phyloP scores from a whole-genome alignment of 345 rosid species.

The Salix dunnii region DNA sequence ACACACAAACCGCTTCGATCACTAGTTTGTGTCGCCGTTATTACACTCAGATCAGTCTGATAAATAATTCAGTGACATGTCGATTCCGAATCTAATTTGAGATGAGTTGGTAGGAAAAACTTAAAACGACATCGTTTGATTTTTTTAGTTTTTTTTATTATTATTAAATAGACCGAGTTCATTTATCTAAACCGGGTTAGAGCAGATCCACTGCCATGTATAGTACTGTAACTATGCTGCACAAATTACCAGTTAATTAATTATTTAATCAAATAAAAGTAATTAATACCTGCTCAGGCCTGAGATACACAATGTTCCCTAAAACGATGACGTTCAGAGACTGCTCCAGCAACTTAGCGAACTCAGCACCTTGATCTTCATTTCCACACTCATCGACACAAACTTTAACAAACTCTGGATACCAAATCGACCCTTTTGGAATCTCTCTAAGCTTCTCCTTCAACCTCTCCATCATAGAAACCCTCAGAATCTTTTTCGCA shows the following conservation, averaged over 20 bases:
- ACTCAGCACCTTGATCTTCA: constrained; percentile 44
- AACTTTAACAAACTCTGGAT: constrained; percentile 43
- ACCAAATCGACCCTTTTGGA: constrained; percentile 44
- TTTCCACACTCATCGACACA: constrained; percentile 52
- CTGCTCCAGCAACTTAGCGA: constrained; percentile 62
- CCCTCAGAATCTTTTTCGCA: constrained; percentile 57
- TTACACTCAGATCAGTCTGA: no score
- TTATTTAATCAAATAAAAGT: background rate
- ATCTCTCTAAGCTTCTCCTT: constrained; percentile 53
- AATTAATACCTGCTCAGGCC: constrained; percentile 65
- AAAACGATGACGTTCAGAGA: constrained; percentile 68
- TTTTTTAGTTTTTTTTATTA: no score
- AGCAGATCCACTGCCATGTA: no score
- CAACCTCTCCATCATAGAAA: constrained; percentile 53
- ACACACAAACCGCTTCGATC: no score
- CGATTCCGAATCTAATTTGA: no score
- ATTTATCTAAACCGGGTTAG: no score
- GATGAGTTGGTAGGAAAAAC: no score
- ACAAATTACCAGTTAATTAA: background rate
- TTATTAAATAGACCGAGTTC: no score
- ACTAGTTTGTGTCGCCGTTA: no score
- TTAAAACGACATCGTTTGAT: no score
- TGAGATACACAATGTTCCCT: constrained; percentile 64
- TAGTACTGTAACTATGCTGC: background rate
- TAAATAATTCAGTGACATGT: no score